Conservation (phyloP, 148 eudicot species). For the Rheum nobile region DNA sequence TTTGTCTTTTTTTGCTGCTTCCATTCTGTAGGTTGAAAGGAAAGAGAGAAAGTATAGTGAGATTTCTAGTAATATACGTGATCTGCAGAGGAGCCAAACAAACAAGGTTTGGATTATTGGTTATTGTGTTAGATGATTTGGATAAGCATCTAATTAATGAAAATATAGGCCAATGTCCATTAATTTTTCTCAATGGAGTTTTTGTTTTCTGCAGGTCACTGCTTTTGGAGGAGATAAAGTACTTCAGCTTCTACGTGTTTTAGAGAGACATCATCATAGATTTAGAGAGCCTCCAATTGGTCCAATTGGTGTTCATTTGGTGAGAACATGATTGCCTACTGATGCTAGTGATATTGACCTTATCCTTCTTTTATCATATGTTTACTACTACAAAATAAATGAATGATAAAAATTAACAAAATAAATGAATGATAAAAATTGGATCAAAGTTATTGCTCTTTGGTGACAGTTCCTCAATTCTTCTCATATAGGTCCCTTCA, state of each 20-base stretch:
- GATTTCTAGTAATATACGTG: conserved; percentile 25
- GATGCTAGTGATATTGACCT: not conserved
- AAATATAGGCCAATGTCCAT: not conserved
- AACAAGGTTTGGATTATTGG: conserved; percentile 49
- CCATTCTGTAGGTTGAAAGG: conserved; percentile 34
- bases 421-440: not conserved
- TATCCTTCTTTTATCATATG: not conserved
- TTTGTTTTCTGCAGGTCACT: conserved; percentile 48
- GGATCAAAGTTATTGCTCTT: not conserved
- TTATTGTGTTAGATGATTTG: conserved; percentile 5
- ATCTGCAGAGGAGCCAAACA: conserved; percentile 43
- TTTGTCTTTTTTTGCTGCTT: not conserved
- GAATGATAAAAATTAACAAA: not conserved
- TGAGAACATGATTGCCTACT: conserved; percentile 17
- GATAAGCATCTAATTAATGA: not conserved
- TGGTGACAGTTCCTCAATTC: not conserved
- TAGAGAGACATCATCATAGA: conserved; percentile 57
- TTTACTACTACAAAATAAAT: not conserved
- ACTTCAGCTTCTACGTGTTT: conserved; percentile 48
- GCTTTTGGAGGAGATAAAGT: conserved; percentile 85
- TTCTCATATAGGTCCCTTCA: not conserved
- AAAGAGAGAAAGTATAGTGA: conserved; percentile 31
- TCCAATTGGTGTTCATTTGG: conserved; percentile 89
- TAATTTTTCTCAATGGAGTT: not conserved
- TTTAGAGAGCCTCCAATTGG: conserved; percentile 87